A percentile compares a stretch with the other conserved stretches of the same genome.
These are phyloP conservation scores for Blepharisma stoltei DNA, from an alignment of 73 alveolate species.

Conservation along the genomic window DNA sequence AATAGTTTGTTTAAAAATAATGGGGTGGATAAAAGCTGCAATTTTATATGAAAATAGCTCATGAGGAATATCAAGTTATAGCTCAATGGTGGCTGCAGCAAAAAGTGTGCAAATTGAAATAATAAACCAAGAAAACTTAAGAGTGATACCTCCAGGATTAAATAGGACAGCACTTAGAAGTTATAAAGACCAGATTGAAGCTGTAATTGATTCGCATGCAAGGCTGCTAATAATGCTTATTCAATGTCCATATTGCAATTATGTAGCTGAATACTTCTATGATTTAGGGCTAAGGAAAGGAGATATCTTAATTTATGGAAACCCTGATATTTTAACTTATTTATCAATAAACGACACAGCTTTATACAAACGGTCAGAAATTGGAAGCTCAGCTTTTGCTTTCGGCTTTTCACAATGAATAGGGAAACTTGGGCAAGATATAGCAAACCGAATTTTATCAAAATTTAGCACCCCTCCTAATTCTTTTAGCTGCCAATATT, in stretches of 20 bases:
- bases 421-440: background rate
- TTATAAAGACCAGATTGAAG: background rate
- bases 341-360: background rate
- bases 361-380: background rate
- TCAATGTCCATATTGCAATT: background rate
- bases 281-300: slow-evolving; percentile 29
- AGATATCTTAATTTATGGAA: background rate
- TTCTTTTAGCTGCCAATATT: background rate
- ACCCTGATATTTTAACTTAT: background rate
- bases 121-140: background rate
- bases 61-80: too few relatives aligned
- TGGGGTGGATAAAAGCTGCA: too few relatives aligned
- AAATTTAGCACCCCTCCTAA: background rate
- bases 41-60: too few relatives aligned
- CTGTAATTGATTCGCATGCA: background rate
- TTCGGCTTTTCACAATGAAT: background rate
- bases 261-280: background rate
- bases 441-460: background rate
- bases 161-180: background rate
- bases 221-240: background rate
- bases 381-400: background rate
- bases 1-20: too few relatives aligned
- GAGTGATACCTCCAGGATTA: background rate
- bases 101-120: background rate
- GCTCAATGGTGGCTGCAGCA: background rate